A percentile compares a stretch with the other conserved stretches of the same genome.
These are phyloP conservation scores for Xylaria palmicola DNA, from an alignment of 495 filamentous ascomycete species.

Conservation along the genomic window DNA sequence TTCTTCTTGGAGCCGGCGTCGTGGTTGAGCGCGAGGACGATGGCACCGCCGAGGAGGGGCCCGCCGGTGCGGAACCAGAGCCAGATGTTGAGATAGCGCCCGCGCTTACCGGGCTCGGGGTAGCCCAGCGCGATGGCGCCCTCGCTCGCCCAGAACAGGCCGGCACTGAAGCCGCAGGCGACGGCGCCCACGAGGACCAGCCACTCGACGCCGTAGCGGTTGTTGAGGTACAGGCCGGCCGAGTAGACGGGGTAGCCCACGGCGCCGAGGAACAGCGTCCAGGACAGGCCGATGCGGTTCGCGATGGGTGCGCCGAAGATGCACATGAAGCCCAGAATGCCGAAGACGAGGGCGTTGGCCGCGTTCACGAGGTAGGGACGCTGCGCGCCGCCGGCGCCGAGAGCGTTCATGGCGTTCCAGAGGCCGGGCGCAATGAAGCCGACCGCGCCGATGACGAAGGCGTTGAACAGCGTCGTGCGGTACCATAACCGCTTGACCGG, in stretches of 20 bases:
- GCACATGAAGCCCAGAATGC: slow-evolving; percentile 57
- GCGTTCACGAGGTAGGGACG: slow-evolving; percentile 58
- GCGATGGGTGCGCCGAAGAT: slow-evolving; percentile 51
- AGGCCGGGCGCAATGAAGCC: slow-evolving; percentile 59
- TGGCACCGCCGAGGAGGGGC: slow-evolving; percentile 55
- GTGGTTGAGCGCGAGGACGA: slow-evolving; percentile 54
- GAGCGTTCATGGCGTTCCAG: slow-evolving; percentile 57
- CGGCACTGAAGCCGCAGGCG: slow-evolving; percentile 55
- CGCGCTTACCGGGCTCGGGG: slow-evolving; percentile 51
- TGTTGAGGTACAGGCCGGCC: slow-evolving; percentile 58
- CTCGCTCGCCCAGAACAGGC: slow-evolving; percentile 58
- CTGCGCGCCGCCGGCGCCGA: slow-evolving; percentile 58
- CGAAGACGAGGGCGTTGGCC: slow-evolving; percentile 57
- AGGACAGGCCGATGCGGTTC: slow-evolving; percentile 55
- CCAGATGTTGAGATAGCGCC: slow-evolving; percentile 58
- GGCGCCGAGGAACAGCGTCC: slow-evolving; percentile 54
- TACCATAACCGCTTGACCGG: slow-evolving; percentile 37
- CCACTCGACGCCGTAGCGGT: slow-evolving; percentile 57
- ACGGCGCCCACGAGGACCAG: slow-evolving; percentile 56
- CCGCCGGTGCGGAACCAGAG: slow-evolving; percentile 57
- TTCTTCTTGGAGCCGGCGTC: slow-evolving; percentile 37
- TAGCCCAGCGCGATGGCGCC: slow-evolving; percentile 59
- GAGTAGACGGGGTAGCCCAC: slow-evolving; percentile 58
- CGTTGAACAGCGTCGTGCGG: slow-evolving; percentile 55
- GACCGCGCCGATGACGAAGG: slow-evolving; percentile 54